Percentiles rank a stretch among this genome's conserved stretches.
Conservation (phyloP, 2,329 filamentous ascomycete species). For the Didymellaceae sp. region DNA sequence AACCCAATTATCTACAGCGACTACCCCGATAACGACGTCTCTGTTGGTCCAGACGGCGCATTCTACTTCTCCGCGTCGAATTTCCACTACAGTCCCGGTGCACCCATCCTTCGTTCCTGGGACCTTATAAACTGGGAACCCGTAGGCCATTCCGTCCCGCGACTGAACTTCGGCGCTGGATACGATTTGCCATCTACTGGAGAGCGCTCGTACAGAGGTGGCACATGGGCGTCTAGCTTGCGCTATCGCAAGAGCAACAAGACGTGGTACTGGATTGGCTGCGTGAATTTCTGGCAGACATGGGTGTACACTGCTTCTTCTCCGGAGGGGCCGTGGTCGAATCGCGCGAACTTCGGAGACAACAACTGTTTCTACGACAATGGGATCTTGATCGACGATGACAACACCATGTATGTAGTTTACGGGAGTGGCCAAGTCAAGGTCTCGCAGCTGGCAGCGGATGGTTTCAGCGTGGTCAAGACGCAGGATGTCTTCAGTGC, state of each 20-base stretch:
- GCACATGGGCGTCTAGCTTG: conserved; percentile 60
- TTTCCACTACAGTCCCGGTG: conserved; percentile 61
- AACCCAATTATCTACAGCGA: conserved; percentile 61
- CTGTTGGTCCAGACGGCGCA: conserved; percentile 40
- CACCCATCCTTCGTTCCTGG: conserved; percentile 59
- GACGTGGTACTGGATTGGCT: conserved; percentile 63
- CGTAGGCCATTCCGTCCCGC: conserved; percentile 38
- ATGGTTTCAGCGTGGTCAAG: conserved; percentile 54
- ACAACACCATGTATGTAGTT: conserved; percentile 62
- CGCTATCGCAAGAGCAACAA: conserved; percentile 55
- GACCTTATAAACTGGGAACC: conserved; percentile 58
- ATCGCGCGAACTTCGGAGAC: conserved; percentile 25
- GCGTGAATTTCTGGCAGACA: conserved; percentile 59
- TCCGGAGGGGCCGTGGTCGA: conserved; percentile 44
- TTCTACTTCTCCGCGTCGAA: conserved; percentile 61
- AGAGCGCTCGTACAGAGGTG: conserved; percentile 56
- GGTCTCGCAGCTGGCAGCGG: conserved; percentile 54
- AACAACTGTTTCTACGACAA: conserved; percentile 60
- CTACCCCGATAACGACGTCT: conserved; percentile 59
- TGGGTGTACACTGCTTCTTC: conserved; percentile 59
- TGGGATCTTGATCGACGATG: conserved; percentile 61
- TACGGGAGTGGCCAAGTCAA: conserved; percentile 56
- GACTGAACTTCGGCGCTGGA: conserved; percentile 30
- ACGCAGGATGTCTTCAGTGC: conserved; percentile 50
- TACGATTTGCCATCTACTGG: conserved; percentile 53